Evolutionary conservation across 2,329 filamentous ascomycete species (phyloP).

Genomic region (Cryphonectria parasitica): DNA sequence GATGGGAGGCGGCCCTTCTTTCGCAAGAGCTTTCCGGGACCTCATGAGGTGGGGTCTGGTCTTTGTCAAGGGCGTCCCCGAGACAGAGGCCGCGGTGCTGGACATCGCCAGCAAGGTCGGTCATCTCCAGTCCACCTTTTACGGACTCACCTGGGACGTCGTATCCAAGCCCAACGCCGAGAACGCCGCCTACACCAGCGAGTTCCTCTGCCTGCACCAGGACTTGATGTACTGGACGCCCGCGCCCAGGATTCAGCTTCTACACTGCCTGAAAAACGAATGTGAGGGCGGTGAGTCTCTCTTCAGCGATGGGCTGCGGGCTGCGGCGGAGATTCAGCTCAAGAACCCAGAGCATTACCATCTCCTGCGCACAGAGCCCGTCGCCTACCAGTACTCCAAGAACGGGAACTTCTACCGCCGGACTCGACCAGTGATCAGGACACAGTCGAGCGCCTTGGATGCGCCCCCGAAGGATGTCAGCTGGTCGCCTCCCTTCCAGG

Average conservation of each 20-base stretch:
- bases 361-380: conserved; percentile 45
- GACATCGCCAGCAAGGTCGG: conserved; percentile 75
- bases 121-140: conserved; percentile 82
- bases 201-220: conserved; percentile 86
- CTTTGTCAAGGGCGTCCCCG: conserved; percentile 75
- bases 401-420: conserved; percentile 69
- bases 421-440: conserved; percentile 56
- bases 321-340: conserved; percentile 49
- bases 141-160: conserved; percentile 90
- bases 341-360: conserved; percentile 35
- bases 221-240: conserved; percentile 86
- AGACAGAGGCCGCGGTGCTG: conserved; percentile 66
- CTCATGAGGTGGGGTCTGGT: conserved; percentile 73
- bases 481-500: conserved; percentile 23
- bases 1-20: conserved; percentile 60
- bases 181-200: conserved; percentile 88
- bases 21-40: conserved; percentile 65
- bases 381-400: conserved; percentile 64
- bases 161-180: conserved; percentile 79
- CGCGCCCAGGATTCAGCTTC: conserved; percentile 80
- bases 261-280: conserved; percentile 86
- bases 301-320: conserved; percentile 77
- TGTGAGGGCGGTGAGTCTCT: conserved; percentile 81
- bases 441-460: conserved; percentile 15
- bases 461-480: background rate